phyloP scores from a whole-genome alignment of 768 basidiomycete species.

The Rhodotorula sphaerocarpa region DNA sequence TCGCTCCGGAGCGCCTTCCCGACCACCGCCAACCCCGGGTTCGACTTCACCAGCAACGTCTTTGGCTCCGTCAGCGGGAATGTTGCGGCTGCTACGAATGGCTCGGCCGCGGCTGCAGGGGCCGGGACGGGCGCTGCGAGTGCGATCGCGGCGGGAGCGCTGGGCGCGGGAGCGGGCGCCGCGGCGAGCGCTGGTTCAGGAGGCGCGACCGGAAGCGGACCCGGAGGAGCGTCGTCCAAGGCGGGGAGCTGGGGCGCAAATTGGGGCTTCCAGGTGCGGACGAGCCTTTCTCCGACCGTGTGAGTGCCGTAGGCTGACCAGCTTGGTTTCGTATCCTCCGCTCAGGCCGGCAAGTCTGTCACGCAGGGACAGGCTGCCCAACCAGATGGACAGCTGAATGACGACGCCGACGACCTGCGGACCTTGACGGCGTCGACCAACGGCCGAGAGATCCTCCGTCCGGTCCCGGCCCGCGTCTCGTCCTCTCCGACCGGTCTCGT shows the following conservation, averaged over 20 bases:
- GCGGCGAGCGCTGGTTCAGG: conserved; percentile 3
- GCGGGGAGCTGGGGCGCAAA: conserved; percentile 23
- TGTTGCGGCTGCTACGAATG: conserved; percentile 6
- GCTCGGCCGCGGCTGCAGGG: not conserved
- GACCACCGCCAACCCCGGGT: conserved; percentile 10
- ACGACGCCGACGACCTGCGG: conserved; percentile 28
- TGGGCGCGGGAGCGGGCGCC: conserved; percentile 13
- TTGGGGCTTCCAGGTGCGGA: conserved; percentile 31
- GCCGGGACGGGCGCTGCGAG: not conserved
- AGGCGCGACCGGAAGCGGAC: conserved; percentile 8
- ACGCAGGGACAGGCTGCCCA: conserved; percentile 13
- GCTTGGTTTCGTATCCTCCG: too few species aligned
- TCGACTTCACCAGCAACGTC: conserved; percentile 24
- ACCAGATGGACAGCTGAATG: conserved; percentile 17
- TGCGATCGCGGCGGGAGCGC: conserved; percentile 17
- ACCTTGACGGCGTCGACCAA: conserved; percentile 4
- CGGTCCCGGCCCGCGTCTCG: not conserved
- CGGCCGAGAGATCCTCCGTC: conserved; percentile 5
- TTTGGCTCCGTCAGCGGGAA: conserved; percentile 22
- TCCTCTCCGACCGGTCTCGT: not conserved
- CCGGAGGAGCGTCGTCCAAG: conserved; percentile 18
- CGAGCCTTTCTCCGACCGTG: not conserved
- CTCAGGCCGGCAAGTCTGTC: conserved; percentile 14
- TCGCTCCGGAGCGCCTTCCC: conserved; percentile 30
- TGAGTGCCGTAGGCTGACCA: too few species aligned